phyloP scores from a whole-genome alignment of 352 stramenopile species.

The Globisporangium canariense region DNA sequence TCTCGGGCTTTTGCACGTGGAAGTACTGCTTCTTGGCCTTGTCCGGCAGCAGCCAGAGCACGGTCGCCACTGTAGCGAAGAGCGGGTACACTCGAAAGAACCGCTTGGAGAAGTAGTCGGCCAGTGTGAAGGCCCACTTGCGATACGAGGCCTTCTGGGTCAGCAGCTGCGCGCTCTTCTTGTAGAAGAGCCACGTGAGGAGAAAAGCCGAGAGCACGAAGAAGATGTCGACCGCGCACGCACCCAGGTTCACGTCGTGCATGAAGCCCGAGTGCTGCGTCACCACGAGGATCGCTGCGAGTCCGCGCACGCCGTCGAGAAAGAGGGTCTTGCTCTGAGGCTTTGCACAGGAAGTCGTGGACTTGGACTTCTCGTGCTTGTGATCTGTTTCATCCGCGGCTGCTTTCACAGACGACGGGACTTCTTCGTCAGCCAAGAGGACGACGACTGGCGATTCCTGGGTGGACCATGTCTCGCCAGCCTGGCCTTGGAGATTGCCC shows the following conservation, averaged over 20 bases:
- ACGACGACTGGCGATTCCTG: not conserved
- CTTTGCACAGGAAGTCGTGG: not conserved
- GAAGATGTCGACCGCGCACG: not conserved
- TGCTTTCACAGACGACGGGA: not conserved
- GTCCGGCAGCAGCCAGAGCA: constrained; percentile 31
- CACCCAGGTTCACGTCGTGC: not conserved
- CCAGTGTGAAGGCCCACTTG: constrained; percentile 17
- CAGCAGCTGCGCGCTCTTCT: constrained; percentile 19
- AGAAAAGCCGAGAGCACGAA: not conserved
- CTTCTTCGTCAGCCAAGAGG: not conserved
- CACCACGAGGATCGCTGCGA: not conserved
- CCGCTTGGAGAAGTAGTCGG: constrained; percentile 46
- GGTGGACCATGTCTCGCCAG: not conserved
- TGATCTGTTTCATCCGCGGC: not conserved
- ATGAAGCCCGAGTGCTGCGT: not conserved
- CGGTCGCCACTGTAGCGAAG: constrained; percentile 30
- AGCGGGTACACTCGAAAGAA: constrained; percentile 59
- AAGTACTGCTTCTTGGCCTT: constrained; percentile 31
- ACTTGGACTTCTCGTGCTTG: not conserved
- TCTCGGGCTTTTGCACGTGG: constrained; percentile 11
- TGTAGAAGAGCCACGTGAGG: not conserved
- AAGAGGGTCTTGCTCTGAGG: not conserved
- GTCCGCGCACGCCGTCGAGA: not conserved
- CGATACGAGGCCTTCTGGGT: constrained; percentile 9
- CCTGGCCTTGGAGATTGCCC: not conserved